phyloP scores from a whole-genome alignment of 73 alveolate genomes.

The Uronychia setigera region DNA sequence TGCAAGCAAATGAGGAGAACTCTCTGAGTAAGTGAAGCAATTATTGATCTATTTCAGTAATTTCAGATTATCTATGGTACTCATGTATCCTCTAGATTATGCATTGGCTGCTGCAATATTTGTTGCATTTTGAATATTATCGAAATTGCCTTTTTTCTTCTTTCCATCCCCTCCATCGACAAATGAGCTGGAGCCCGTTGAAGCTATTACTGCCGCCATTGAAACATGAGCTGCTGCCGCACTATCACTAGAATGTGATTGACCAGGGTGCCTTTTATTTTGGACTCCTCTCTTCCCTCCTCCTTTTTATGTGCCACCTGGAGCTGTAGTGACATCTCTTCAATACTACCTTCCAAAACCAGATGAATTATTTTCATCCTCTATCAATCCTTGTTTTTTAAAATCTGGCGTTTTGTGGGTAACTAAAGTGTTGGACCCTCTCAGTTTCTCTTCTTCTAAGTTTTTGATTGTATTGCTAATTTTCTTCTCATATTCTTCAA shows the following conservation, averaged over 20 bases:
- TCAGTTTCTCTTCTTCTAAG: constrained; percentile 36
- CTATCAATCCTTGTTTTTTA: background rate
- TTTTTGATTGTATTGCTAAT: constrained; percentile 21
- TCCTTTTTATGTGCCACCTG: background rate
- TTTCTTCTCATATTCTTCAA: constrained; percentile 53
- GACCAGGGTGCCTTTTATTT: background rate
- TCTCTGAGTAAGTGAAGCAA: constrained; percentile 30
- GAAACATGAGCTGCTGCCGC: constrained; percentile 1
- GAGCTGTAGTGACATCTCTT: background rate
- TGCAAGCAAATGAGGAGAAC: background rate
- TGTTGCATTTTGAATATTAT: background rate
- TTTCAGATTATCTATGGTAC: constrained; percentile 27
- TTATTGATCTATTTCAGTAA: constrained; percentile 37
- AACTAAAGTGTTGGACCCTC: background rate
- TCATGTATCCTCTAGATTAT: constrained; percentile 8
- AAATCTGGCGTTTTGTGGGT: background rate
- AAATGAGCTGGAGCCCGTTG: background rate
- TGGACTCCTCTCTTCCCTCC: constrained; percentile 5
- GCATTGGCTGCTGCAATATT: background rate
- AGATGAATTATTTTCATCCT: background rate
- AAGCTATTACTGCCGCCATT: background rate
- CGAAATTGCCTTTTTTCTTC: background rate
- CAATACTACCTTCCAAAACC: too few species aligned
- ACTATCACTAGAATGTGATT: background rate
- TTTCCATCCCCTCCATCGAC: background rate